Base-by-base conservation (phyloP, 139 green algal genomes). In the Nannochloris sp. region DNA sequence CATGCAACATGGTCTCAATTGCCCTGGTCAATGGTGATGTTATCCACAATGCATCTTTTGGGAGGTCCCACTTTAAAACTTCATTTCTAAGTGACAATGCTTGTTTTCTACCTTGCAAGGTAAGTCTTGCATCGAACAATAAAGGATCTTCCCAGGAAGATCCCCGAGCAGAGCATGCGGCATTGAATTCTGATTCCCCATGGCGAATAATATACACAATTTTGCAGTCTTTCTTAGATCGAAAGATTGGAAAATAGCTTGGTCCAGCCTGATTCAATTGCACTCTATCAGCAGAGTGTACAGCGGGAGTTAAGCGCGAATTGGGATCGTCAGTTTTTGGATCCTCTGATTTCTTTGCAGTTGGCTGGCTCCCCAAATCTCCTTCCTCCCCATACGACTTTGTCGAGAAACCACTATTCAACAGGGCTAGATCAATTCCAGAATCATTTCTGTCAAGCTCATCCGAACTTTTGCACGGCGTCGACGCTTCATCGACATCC, bases 91-190 rank as follows among this genome's bases (percentile, higher is more conserved):
- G 60, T 11, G 40, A 37, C 10, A 37, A n/a, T 3, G 69, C 69
- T 72, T 83, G 69, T 57, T 49, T 59, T 48, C 55, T 57, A 15
- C 84, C 84, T 25, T 66, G 62, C 1, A 51, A 37, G 8, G 84
- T 90, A 8, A 90, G 74, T n/a, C 67, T 67, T 2, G 84, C 78
- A 48, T 90, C 80, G 62, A 75, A 89, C 21, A 89, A 76, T 14
- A 69, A 57, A 2, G 84, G 84, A 46, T 90, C 84, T 2, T 62
- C 67, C 67, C 81, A 88, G 19, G 40, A 48, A 21, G 55, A 64
- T 23, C 68, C 62, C 9, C 43, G 29, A 2, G 44, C 53, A 7
- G 27, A 43, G 24, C 64, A 71, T 25, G 74, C 74, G 2, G 72
- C 78, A 46, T 88, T 88, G 75, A 76, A 83, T 27, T 77, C 71